Base-by-base conservation (phyloP, 2,329 filamentous ascomycete genomes). In the Diaporthe citri region DNA sequence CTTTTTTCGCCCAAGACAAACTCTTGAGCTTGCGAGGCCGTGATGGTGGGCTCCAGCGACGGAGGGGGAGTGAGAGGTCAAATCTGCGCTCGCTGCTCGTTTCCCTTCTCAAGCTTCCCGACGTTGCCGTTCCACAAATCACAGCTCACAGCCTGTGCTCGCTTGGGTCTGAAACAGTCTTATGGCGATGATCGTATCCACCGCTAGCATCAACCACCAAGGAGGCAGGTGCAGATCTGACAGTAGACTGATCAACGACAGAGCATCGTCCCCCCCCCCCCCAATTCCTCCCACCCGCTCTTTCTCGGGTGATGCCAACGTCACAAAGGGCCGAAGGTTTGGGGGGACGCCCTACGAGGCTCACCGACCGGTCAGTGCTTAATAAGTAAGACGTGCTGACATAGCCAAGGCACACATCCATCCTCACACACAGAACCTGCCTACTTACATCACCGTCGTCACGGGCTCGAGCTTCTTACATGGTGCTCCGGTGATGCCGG, bases 111-210 rank as follows among this genome's bases (percentile, higher is more conserved):
- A 60, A 51, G 62, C 71, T 70, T 48, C 46, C 72, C 72, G 64
- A 62, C 60, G 28, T 62, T 46, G 31, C 71, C 66, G 74, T 76
- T 62, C 60, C 72, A 74, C 75, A 64, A 74, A 72, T 62, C 69
- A 72, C 69, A 72, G 39, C 34, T 56, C 34, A 48, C 67, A 62
- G 67, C 69, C 69, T 56, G 66, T 57, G 52, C 72, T 74, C 75
- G 75, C 75, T 76, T 76, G 60, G 55, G 59, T 56, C 72, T 74
- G 75, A 76, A 76, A 76, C 75, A 76, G 67, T 74, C 75, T 72
- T 72, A 70, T 70, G 60, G 67, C 43, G 67, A 67, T 56, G 60
- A 76, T 71, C 75, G 39, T 60, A 75, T 59, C 56, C 59, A 69
- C 64, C 41, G 34, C 20, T 52, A 51, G 46, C 57, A 52, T 39